Percentiles rank a stretch among this genome's conserved stretches.
These are phyloP conservation scores for Tulasnella sp. DNA, from an alignment of 768 basidiomycete genomes.

Conservation along the genomic window DNA sequence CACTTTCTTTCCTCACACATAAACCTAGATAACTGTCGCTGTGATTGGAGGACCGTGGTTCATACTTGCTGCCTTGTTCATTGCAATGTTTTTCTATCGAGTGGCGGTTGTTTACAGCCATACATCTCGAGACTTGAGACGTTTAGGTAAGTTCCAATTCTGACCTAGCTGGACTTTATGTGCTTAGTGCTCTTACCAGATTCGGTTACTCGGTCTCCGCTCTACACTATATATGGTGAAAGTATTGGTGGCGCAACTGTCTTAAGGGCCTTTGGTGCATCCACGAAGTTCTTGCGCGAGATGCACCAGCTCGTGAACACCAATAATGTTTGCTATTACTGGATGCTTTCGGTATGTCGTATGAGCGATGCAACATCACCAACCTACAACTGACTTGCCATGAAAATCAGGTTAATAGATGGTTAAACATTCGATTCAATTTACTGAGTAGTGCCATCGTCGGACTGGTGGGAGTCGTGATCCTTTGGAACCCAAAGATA, in stretches of 20 bases:
- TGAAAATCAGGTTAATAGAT: constrained; percentile 65
- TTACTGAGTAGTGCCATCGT: constrained; percentile 58
- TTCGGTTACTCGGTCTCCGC: constrained; percentile 36
- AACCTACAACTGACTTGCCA: neutral
- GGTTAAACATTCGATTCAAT: constrained; percentile 82
- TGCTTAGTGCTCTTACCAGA: constrained; percentile 20
- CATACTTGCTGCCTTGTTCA: constrained; percentile 40
- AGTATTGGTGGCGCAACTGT: constrained; percentile 32
- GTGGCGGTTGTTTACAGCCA: constrained; percentile 51
- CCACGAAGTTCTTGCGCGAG: constrained; percentile 72
- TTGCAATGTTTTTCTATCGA: constrained; percentile 57
- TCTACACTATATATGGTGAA: constrained; percentile 41
- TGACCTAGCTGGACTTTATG: neutral
- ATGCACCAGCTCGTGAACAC: constrained; percentile 75
- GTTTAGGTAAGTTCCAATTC: constrained; percentile 22
- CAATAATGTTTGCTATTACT: constrained; percentile 51
- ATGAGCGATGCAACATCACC: too few relatives aligned
- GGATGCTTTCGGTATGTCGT: too few relatives aligned
- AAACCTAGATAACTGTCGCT: constrained; percentile 62
- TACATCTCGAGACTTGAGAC: constrained; percentile 75
- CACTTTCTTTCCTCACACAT: too few relatives aligned
- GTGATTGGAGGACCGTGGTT: constrained; percentile 70
- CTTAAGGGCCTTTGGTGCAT: constrained; percentile 76
- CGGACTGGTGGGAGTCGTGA: constrained; percentile 52
- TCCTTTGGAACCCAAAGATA: constrained; percentile 55